A percentile compares a stretch with the other conserved stretches of the same genome.
Conservation (phyloP, 352 stramenopile species). For the Pythium diclinum region DNA sequence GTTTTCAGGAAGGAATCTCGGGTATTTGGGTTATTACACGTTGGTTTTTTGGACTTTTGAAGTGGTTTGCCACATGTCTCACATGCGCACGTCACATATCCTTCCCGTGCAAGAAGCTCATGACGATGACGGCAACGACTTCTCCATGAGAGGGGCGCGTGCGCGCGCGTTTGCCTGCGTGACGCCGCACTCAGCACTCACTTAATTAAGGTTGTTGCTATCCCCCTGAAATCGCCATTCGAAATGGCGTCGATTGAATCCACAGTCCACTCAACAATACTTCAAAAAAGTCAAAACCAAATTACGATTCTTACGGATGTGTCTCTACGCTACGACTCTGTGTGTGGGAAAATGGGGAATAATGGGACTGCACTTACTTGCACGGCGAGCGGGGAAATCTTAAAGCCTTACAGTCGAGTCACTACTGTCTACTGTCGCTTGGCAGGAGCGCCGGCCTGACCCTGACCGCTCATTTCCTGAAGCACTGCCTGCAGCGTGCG, state of each 20-base stretch:
- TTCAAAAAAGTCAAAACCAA: neutral
- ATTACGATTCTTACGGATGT: neutral
- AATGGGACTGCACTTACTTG: neutral
- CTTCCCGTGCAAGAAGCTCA: neutral
- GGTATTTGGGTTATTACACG: neutral
- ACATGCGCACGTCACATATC: conserved; percentile 1
- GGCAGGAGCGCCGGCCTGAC: neutral
- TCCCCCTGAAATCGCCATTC: no score
- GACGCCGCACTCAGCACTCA: no score
- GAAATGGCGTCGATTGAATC: no score
- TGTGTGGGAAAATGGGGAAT: neutral
- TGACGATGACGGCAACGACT: neutral
- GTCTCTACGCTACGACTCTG: conserved; percentile 1
- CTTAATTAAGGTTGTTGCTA: no score
- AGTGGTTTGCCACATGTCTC: neutral
- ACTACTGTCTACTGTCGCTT: neutral
- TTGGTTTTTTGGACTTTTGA: conserved; percentile 3
- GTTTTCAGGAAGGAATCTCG: neutral
- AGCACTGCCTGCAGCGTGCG: conserved; percentile 18
- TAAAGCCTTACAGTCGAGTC: neutral
- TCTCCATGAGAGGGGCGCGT: no score
- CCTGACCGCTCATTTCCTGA: conserved; percentile 9
- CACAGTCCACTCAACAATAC: no score
- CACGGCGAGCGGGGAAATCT: neutral
- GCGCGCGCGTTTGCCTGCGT: no score